Evolutionary conservation across 257 asterid species (phyloP).

Genomic region (Plantago ovata): DNA sequence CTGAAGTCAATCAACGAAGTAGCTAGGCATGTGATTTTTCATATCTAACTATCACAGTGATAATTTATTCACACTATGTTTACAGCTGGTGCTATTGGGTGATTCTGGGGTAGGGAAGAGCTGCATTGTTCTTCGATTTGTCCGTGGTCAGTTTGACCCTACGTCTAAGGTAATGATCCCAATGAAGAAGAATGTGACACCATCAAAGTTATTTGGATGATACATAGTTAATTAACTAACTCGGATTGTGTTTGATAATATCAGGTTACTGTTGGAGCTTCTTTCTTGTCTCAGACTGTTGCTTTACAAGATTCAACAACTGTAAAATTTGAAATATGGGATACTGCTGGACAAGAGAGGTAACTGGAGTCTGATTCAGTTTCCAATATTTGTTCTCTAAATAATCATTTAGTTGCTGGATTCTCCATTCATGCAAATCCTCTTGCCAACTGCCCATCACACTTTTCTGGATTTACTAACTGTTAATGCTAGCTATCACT

Average conservation of each 20-base stretch:
- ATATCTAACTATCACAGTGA: neutral
- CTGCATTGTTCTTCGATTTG: conserved; percentile 96
- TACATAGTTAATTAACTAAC: conserved; percentile 8
- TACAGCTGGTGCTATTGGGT: conserved; percentile 91
- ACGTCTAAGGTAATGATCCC: conserved; percentile 68
- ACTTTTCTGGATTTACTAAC: conserved; percentile 11
- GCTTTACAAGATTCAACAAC: conserved; percentile 97
- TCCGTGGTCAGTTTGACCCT: conserved; percentile 97
- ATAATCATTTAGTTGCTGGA: neutral
- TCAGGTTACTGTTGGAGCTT: conserved; percentile 91
- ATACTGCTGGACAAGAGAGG: conserved; percentile 99
- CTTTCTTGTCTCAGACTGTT: conserved; percentile 92
- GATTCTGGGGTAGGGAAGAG: conserved; percentile 99
- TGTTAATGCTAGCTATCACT: conserved; percentile 12
- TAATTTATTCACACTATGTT: conserved; percentile 12
- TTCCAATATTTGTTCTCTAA: neutral
- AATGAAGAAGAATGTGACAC: neutral
- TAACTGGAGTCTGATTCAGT: conserved; percentile 16
- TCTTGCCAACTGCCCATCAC: neutral
- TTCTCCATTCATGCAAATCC: neutral
- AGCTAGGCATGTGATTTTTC: no score
- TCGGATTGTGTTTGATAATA: conserved; percentile 22
- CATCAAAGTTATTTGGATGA: conserved; percentile 8
- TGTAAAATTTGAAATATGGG: conserved; percentile 99
- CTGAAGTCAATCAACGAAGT: no score